A percentile compares a stretch with the other conserved stretches of the same genome.
Conservation (phyloP, 257 asterid species). For the Nicotiana noctiflora region DNA sequence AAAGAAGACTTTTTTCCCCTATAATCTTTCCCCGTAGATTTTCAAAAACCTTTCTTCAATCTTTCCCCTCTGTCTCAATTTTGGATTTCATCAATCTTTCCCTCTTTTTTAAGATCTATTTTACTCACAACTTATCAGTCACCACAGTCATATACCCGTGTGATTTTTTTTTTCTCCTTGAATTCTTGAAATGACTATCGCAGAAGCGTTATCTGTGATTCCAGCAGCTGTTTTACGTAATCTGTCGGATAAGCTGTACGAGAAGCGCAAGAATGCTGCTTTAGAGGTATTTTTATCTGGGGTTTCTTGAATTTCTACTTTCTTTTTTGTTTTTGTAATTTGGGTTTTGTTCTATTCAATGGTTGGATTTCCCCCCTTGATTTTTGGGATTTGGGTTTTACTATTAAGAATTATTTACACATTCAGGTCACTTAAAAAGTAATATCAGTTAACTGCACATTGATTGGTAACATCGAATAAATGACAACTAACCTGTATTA, state of each 20-base stretch:
- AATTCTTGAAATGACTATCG: constrained; percentile 7
- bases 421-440: too few species aligned
- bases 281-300: constrained; percentile 49
- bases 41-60: not conserved
- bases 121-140: not conserved
- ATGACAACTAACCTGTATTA: too few species aligned
- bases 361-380: not conserved
- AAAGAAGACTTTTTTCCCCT: not conserved
- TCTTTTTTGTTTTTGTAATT: not conserved
- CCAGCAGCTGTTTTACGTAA: constrained; percentile 87
- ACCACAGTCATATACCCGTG: not conserved
- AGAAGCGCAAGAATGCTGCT: constrained; percentile 98
- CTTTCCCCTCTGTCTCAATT: not conserved
- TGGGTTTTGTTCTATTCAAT: not conserved
- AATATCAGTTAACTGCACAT: too few species aligned
- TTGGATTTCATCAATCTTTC: not conserved
- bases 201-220: constrained; percentile 65
- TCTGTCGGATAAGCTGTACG: constrained; percentile 92
- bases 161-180: not conserved
- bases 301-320: not conserved
- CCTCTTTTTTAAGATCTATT: not conserved
- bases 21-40: not conserved
- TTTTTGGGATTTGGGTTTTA: not conserved
- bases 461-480: too few species aligned
- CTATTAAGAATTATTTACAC: too few species aligned